Base-by-base conservation (phyloP, 2,329 filamentous ascomycete species). In the Drechslerella dactyloides region DNA sequence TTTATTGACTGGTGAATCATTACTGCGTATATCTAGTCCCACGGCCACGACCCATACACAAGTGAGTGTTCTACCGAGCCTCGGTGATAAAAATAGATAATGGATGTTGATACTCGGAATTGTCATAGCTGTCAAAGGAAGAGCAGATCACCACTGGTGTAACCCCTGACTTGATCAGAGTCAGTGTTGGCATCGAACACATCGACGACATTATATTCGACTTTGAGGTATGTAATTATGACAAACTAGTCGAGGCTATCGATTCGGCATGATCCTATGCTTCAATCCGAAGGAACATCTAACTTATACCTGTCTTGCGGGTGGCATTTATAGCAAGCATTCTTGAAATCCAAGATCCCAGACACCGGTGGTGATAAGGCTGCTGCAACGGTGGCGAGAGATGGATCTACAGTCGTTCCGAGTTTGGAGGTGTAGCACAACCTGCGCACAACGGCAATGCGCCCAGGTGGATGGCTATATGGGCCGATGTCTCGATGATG, bases 171-270 rank as follows among this genome's bases (percentile, higher is more conserved):
- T 87, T 93, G 42, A 96, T 97, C 80, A 90, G 93, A 74, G 94
- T 97, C 78, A 97, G 93, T 0, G 93, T 97, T 69, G 93, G 93
- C 58, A 96, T 90, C 0, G 93, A 97, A 82, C 92, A 97, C 80
- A 96, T 97, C 79, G 93, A 96, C 82, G 93, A 97, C 78, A 97
- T 97, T 77, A 94, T 96, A 78, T 89, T 88, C 76, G 93, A 97
- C 81, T 97, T 97, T 58, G 48, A 70, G 66, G 66, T 70, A 64
- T 17, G 59, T 46, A n/a, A 8, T 46, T 6, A n/a, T 15, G 21
- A n/a, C n/a, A n/a, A n/a, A n/a, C n/a, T n/a, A n/a, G n/a, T n/a
- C n/a, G n/a, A n/a, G n/a, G n/a, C n/a, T n/a, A n/a, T n/a, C n/a
- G n/a, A n/a, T n/a, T n/a, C n/a, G n/a, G n/a, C n/a, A n/a, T n/a